Percentiles rank a stretch among this genome's conserved stretches.
These are phyloP conservation scores for Sindora glabra DNA, from an alignment of 306 rosid genomes.

Conservation along the genomic window DNA sequence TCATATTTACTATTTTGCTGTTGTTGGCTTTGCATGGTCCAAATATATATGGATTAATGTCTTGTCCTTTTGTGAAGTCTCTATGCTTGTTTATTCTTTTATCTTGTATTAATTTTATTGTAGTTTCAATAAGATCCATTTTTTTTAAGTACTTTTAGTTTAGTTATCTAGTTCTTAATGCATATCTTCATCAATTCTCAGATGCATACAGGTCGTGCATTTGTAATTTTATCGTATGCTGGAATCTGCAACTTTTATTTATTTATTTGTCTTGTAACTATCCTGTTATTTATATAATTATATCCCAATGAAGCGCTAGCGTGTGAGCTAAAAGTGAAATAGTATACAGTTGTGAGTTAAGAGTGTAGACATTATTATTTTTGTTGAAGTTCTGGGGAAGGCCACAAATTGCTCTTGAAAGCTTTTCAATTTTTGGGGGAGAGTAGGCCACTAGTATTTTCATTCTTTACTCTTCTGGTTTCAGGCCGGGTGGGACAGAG, in stretches of 20 bases:
- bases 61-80: no score
- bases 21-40: background rate
- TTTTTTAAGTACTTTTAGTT: no score
- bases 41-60: background rate
- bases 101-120: no score
- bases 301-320: background rate
- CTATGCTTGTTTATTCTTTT: no score
- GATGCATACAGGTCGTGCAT: no score
- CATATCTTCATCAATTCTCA: no score
- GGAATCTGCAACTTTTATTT: no score
- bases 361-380: no score
- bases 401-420: background rate
- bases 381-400: no score
- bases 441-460: background rate
- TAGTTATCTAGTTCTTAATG: no score
- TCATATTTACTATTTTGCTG: background rate
- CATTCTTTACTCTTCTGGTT: background rate
- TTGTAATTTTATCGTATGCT: background rate
- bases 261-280: background rate
- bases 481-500: background rate
- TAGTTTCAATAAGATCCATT: no score
- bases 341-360: constrained; percentile 3
- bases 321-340: background rate
- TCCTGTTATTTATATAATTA: background rate
- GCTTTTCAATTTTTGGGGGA: constrained; percentile 1